Evolutionary conservation across 768 basidiomycete species (phyloP).

Genomic region (Leccinum pellstonianum): DNA sequence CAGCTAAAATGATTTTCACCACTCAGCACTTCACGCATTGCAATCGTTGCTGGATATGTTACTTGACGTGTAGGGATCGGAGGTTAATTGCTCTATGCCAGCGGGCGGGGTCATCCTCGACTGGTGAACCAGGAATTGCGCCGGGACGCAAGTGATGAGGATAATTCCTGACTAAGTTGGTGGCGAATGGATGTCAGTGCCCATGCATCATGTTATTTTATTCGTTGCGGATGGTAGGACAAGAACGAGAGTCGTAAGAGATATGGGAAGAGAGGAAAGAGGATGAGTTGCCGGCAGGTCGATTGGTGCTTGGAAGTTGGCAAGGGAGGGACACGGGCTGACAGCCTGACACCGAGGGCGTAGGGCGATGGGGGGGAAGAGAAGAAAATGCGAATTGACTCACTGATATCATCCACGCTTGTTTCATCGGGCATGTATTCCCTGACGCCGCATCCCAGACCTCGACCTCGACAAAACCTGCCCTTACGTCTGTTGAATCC

Average conservation of each 20-base stretch:
- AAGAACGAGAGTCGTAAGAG: conserved; percentile 34
- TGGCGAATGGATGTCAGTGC: conserved; percentile 79
- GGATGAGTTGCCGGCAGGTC: conserved; percentile 26
- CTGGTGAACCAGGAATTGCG: conserved; percentile 17
- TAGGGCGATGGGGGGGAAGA: conserved; percentile 23
- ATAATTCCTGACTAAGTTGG: conserved; percentile 90
- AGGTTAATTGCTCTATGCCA: conserved; percentile 1
- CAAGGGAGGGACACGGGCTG: conserved; percentile 7
- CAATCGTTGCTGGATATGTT: conserved; percentile 67
- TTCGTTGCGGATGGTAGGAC: conserved; percentile 22
- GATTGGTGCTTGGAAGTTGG: conserved; percentile 23
- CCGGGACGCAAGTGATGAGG: conserved; percentile 69
- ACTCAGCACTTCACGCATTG: conserved; percentile 67
- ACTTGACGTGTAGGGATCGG: conserved; percentile 43
- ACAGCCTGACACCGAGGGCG: conserved; percentile 15
- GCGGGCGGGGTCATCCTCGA: conserved; percentile 5
- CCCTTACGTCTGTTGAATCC: neutral
- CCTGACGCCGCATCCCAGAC: conserved; percentile 70
- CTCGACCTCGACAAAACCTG: conserved; percentile 53
- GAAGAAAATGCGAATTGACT: conserved; percentile 42
- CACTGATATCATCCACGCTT: conserved; percentile 82
- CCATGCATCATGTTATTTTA: conserved; percentile 34
- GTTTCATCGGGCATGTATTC: conserved; percentile 67
- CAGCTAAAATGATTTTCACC: conserved; percentile 54
- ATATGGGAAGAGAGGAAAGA: conserved; percentile 26